A percentile compares a stretch with the other conserved stretches of the same genome.
phyloP scores from a whole-genome alignment of 495 filamentous ascomycete species.

The Penicillium alfredii region DNA sequence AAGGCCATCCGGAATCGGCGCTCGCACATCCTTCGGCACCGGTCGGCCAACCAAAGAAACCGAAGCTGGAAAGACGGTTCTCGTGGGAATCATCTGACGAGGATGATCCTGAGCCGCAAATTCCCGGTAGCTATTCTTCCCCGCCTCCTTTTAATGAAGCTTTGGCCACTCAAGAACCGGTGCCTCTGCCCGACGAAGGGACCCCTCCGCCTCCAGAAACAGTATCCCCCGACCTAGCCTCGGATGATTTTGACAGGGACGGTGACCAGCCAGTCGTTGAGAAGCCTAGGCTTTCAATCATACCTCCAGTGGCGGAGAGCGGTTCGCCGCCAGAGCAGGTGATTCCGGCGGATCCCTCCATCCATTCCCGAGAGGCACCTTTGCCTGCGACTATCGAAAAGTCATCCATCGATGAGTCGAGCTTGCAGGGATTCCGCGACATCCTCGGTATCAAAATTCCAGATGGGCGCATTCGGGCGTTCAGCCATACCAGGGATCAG shows the following conservation, averaged over 20 bases:
- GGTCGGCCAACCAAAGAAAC: slow-evolving; percentile 12
- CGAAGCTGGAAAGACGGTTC: slow-evolving; percentile 31
- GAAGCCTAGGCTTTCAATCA: slow-evolving; percentile 22
- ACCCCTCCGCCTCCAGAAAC: slow-evolving; percentile 5
- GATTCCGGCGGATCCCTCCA: neutral
- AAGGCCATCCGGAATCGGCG: slow-evolving; percentile 14
- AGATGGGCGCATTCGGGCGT: slow-evolving; percentile 61
- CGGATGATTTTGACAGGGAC: slow-evolving; percentile 10
- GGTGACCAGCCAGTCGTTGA: slow-evolving; percentile 8
- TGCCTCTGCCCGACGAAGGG: slow-evolving; percentile 8
- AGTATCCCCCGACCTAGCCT: slow-evolving; percentile 17
- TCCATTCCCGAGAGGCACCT: neutral
- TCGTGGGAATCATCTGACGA: slow-evolving; percentile 38
- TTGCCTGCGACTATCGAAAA: neutral
- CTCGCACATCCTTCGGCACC: slow-evolving; percentile 9
- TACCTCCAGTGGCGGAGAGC: slow-evolving; percentile 17
- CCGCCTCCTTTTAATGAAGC: slow-evolving; percentile 4
- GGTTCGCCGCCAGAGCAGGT: slow-evolving; percentile 17
- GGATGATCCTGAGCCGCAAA: slow-evolving; percentile 15
- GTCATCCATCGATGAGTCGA: slow-evolving; percentile 28
- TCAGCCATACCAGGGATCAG: slow-evolving; percentile 60
- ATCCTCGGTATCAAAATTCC: slow-evolving; percentile 59
- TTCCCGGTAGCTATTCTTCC: slow-evolving; percentile 7
- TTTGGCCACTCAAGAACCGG: slow-evolving; percentile 11
- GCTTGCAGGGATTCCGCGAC: slow-evolving; percentile 58